Base-by-base conservation (phyloP, 495 filamentous ascomycete species). In the Cercophora scortea region DNA sequence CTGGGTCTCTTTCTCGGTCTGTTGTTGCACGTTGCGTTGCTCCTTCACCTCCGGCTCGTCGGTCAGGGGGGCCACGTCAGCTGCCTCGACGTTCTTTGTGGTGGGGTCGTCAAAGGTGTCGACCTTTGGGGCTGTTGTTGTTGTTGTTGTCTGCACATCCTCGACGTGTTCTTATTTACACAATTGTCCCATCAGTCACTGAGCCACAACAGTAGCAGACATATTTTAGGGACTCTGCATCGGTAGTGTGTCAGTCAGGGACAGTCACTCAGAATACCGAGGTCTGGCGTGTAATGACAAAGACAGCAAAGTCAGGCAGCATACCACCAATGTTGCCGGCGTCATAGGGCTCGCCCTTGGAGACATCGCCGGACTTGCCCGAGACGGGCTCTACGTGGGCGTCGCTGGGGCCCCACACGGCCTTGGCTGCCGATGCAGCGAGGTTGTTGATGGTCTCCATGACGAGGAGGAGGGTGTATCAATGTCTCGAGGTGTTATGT, bases 311-410 rank as follows among this genome's bases (percentile, higher is more conserved):
- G 13, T 18, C 10, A 13, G 43, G 32, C 11, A 45, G 25, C 58
- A 19, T 52, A 66, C 62, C 49, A 74, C 71, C 70, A 19, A 78
- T 63, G 60, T 82, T 83, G 47, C 80, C 80, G 18, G 73, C 74
- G 53, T 83, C 80, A 52, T 76, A 83, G 0, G 79, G 80, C 63
- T 81, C 75, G n/a, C 78, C 78, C 43, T 72, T 72, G n/a, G 66
- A 62, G 12, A 73, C 73, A 49, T 81, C 70, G 16, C 80, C 80
- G 12, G 61, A 56, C 42, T 71, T 62, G 40, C 80, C 79, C 32
- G 74, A 77, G 45, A 79, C 56, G 18, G 79, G 80, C 61, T 84
- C 80, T 25, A 25, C 25, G 25, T 25, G 25, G 53, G 73, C 41
- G 43, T 64, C 47, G 47, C 51, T 55, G 44, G 73, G 70, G 12